A percentile compares a stretch with the other conserved stretches of the same genome.
Conservation (phyloP, 306 rosid species). For the Trichosanthes cucumerina region DNA sequence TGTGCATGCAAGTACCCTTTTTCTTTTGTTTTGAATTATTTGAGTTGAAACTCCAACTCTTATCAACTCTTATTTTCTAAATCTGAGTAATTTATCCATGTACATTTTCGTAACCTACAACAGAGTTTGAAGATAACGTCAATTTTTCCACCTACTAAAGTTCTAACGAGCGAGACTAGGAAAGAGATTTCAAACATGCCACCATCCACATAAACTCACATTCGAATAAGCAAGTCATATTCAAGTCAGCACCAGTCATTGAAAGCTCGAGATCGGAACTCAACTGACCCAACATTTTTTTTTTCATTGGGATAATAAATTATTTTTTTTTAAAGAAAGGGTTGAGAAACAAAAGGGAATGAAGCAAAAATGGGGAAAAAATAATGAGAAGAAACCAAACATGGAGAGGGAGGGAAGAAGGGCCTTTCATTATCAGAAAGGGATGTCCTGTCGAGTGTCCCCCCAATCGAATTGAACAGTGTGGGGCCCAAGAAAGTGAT, state of each 20-base stretch:
- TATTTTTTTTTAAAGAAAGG: no score
- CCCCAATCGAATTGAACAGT: neutral
- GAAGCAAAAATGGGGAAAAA: neutral
- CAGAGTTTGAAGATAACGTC: neutral
- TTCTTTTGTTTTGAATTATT: no score
- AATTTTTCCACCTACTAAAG: neutral
- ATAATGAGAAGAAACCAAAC: slow-evolving; percentile 4
- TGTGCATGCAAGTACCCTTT: no score
- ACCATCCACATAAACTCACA: no score
- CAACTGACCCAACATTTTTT: neutral
- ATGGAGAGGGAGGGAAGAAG: neutral
- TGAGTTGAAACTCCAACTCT: no score
- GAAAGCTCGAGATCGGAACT: neutral
- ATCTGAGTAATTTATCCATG: no score
- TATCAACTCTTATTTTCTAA: no score
- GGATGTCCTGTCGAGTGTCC: neutral
- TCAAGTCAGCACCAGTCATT: neutral
- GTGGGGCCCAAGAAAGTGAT: neutral
- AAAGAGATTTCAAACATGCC: neutral
- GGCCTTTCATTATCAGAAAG: neutral
- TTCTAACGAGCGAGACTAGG: neutral
- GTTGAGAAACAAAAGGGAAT: neutral
- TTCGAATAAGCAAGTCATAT: no score
- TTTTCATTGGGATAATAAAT: neutral
- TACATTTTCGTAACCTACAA: accelerated